A percentile compares a stretch with the other conserved stretches of the same genome.
Conservation (phyloP, 306 rosid species). For the Abrus precatorius region DNA sequence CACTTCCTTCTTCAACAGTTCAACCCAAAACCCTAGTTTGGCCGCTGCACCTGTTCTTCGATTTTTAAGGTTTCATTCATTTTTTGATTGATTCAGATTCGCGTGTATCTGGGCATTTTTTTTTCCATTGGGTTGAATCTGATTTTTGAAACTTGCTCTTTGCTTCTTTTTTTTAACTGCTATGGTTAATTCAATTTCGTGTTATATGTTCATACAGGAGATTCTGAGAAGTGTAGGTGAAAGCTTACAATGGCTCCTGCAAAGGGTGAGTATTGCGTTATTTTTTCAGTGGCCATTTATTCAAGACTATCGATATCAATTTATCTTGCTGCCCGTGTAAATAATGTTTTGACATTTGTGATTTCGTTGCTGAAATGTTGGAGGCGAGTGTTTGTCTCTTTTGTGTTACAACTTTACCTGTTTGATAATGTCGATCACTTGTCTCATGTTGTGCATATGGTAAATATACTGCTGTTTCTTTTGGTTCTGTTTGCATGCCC, state of each 20-base stretch:
- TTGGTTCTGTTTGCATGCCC: not conserved
- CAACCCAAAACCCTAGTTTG: slow-evolving; percentile 55
- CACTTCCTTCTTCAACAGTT: not conserved
- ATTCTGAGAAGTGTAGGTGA: slow-evolving; percentile 16
- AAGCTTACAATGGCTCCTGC: slow-evolving; percentile 53
- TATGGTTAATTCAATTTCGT: not conserved
- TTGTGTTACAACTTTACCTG: not conserved
- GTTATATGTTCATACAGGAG: slow-evolving; percentile 35
- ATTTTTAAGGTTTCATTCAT: slow-evolving; percentile 13
- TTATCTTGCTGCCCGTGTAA: not conserved
- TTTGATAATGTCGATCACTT: not conserved
- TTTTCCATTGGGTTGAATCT: not conserved
- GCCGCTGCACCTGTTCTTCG: slow-evolving; percentile 44
- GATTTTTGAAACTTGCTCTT: not conserved
- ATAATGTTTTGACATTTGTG: not conserved
- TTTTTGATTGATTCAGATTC: not conserved
- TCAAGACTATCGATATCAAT: not conserved
- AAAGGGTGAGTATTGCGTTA: slow-evolving; percentile 44
- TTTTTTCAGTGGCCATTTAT: not conserved
- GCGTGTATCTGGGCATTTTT: no score
- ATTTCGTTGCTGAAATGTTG: not conserved
- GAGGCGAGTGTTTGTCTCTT: not conserved
- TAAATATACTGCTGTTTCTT: not conserved
- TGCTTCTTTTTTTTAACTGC: no score
- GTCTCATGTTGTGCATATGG: not conserved